These are phyloP conservation scores for Tuber borchii DNA, from an alignment of 495 filamentous ascomycete genomes.

Conservation along the genomic window DNA sequence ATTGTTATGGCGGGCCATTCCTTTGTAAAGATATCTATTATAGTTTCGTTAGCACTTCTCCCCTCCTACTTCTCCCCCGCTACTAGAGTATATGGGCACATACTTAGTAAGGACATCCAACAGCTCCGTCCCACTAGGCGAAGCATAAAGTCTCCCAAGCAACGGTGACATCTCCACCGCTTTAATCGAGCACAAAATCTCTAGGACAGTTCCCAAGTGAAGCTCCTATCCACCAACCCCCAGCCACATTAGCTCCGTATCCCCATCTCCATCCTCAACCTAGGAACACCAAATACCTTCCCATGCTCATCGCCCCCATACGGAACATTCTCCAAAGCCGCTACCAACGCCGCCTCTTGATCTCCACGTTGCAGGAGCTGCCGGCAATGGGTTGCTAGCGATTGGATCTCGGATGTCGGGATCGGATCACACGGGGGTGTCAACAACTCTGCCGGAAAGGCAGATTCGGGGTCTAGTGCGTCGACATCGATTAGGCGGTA, in stretches of 20 bases:
- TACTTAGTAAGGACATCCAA: slow-evolving; percentile 58
- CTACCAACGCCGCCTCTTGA: slow-evolving; percentile 58
- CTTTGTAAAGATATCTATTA: slow-evolving; percentile 54
- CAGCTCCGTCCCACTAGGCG: slow-evolving; percentile 55
- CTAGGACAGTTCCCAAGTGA: slow-evolving; percentile 61
- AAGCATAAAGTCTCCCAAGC: slow-evolving; percentile 55
- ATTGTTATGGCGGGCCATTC: slow-evolving; percentile 51
- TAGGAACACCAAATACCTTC: slow-evolving; percentile 47
- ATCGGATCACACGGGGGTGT: slow-evolving; percentile 54
- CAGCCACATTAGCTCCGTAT: slow-evolving; percentile 8
- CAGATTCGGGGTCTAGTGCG: slow-evolving; percentile 63
- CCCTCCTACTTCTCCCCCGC: not conserved
- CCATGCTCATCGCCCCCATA: slow-evolving; percentile 64
- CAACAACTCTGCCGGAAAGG: slow-evolving; percentile 63
- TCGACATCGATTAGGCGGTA: slow-evolving; percentile 75
- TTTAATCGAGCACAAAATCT: slow-evolving; percentile 68
- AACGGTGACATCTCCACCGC: slow-evolving; percentile 66
- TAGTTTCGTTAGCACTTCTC: not conserved
- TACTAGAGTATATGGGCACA: slow-evolving; percentile 39
- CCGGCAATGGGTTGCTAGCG: slow-evolving; percentile 57
- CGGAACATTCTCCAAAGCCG: slow-evolving; percentile 62
- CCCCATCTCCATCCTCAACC: not conserved
- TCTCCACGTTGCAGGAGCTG: slow-evolving; percentile 65
- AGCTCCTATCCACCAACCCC: slow-evolving; percentile 50
- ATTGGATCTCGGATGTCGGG: slow-evolving; percentile 56